A percentile compares a stretch with the other conserved stretches of the same genome.
These are phyloP conservation scores for Crithidia mellificae DNA, from an alignment of 208 protist genomes.

Conservation along the genomic window DNA sequence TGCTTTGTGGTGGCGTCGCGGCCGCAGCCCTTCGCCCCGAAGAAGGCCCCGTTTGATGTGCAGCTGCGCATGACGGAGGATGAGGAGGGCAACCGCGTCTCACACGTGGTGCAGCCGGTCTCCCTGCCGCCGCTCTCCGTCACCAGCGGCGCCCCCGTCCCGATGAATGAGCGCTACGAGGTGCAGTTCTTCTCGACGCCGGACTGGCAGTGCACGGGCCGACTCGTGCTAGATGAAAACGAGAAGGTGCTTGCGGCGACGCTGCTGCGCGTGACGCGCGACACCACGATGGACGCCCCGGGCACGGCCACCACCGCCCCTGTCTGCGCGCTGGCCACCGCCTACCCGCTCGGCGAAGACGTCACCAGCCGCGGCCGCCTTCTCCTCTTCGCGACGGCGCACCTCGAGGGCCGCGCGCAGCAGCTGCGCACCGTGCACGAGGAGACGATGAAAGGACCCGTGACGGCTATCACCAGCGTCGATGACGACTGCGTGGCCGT, in stretches of 20 bases:
- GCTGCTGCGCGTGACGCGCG: slow-evolving; percentile 51
- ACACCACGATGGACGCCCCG: slow-evolving; percentile 45
- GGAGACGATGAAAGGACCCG: slow-evolving; percentile 77
- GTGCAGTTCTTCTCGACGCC: slow-evolving; percentile 60
- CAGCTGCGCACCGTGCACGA: slow-evolving; percentile 64
- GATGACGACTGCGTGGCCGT: slow-evolving; percentile 64
- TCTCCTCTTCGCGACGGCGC: slow-evolving; percentile 54
- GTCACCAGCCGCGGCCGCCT: slow-evolving; percentile 78
- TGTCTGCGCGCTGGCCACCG: slow-evolving; percentile 79
- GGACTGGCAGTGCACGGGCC: slow-evolving; percentile 54
- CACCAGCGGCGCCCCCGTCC: slow-evolving; percentile 55
- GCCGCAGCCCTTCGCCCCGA: slow-evolving; percentile 61
- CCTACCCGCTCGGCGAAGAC: slow-evolving; percentile 86
- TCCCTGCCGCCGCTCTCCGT: slow-evolving; percentile 45
- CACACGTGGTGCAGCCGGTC: slow-evolving; percentile 43
- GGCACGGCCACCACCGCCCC: slow-evolving; percentile 39
- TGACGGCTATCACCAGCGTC: slow-evolving; percentile 62
- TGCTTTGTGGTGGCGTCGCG: slow-evolving; percentile 77
- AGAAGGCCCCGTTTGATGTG: slow-evolving; percentile 82
- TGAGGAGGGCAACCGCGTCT: slow-evolving; percentile 58
- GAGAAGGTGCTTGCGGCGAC: slow-evolving; percentile 76
- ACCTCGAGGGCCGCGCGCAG: slow-evolving; percentile 22
- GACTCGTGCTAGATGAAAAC: slow-evolving; percentile 67
- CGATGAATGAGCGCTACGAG: slow-evolving; percentile 69
- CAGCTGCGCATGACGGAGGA: slow-evolving; percentile 58